Evolutionary conservation across 2,329 filamentous ascomycete genomes (phyloP), one percentile per base, ranked within the genome.

Genomic region (Alternaria angustiovoidea): DNA sequence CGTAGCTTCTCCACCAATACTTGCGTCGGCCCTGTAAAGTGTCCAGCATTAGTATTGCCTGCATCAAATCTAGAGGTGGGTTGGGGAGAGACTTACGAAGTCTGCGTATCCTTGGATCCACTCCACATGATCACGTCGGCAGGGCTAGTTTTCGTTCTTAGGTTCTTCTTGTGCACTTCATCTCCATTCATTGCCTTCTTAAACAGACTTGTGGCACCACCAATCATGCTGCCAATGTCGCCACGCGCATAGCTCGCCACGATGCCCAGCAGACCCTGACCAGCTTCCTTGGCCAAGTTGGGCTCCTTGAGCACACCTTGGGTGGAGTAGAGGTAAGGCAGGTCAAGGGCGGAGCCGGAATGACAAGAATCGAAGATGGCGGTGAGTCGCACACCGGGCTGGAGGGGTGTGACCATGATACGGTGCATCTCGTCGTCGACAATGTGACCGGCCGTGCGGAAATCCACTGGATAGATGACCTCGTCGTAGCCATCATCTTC

Each of bases 61-160:
- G n/a, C 32, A 24, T 24, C 7, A 20, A 14, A 14, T 30, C 32
- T n/a, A 34, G 30, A n/a, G 12, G 14, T 30, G 9, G 28, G 5
- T 30, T 18, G 51, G 43, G 24, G 16, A 16, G 24, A 34, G 6
- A 89, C 90, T 82, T 84, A 93, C 89, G 91, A 94, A 68, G 95
- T 99, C 81, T 98, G 95, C 63, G 90, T 88, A 76, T 99, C 95
- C 81, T 97, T 97, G 82, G 92, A 96, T 58, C 95, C 95, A 62
- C 92, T 96, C 91, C 94, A 97, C 92, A 97, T 96, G 76, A 99
- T 88, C 32, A 99, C 95, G 79, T 99, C 95, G 41, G 95, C 95
- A 1, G 94, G 90, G 55, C 91, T 95, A 16, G 95, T 98, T 82
- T 96, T 96, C 42, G 94, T 98, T 67, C 91, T 87, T 76, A 92